A percentile compares a stretch with the other conserved stretches of the same genome.
These are phyloP conservation scores for Beauveria pseudobassiana DNA, from an alignment of 2,329 filamentous ascomycete species.

Conservation along the genomic window DNA sequence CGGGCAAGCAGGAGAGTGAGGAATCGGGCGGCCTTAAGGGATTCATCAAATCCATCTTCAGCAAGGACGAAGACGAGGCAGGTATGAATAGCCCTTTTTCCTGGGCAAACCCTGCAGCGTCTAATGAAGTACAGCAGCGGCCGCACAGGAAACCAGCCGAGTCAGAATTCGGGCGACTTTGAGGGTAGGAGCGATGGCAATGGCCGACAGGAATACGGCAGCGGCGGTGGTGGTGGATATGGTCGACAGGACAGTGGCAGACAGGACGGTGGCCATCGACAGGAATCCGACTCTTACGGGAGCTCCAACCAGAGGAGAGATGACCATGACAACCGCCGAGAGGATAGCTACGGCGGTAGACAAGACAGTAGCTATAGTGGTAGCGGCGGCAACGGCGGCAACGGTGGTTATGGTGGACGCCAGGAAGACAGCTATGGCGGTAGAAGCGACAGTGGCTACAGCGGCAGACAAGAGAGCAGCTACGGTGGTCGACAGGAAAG, in stretches of 20 bases:
- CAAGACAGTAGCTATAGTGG: conserved; percentile 12
- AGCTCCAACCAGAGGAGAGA: conserved; percentile 12
- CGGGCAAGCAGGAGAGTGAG: conserved; percentile 32
- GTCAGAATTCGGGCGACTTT: conserved; percentile 3
- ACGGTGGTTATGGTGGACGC: conserved; percentile 9
- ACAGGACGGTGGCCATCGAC: conserved; percentile 2
- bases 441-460: conserved; percentile 11
- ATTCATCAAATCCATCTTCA: conserved; percentile 62
- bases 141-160: not conserved
- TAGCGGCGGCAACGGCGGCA: not conserved
- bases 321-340: not conserved
- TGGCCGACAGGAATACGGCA: conserved; percentile 1
- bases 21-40: conserved; percentile 61
- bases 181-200: not conserved
- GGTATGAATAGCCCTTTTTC: conserved; percentile 38
- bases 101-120: not conserved
- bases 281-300: not conserved
- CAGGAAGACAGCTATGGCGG: conserved; percentile 15
- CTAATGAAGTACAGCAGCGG: conserved; percentile 3
- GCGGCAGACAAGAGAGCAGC: conserved; percentile 11
- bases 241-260: not conserved
- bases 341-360: conserved; percentile 30
- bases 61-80: conserved; percentile 52
- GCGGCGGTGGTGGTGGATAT: not conserved
- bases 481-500: conserved; percentile 12